Evolutionary conservation across 306 rosid genomes (phyloP).

Genomic region (Prunus mira): DNA sequence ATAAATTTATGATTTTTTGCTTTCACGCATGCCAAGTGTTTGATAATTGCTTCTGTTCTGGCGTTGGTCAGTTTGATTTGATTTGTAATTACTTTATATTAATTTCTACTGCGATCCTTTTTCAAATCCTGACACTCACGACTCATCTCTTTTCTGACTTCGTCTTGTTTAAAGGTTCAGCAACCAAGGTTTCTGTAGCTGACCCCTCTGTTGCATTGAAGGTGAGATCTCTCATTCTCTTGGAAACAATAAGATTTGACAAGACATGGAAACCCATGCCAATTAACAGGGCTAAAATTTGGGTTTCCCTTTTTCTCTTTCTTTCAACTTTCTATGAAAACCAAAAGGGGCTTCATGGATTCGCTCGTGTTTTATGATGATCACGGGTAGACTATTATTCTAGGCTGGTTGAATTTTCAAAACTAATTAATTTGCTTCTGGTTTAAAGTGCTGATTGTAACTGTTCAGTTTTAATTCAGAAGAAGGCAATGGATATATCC

Average conservation of each 20-base stretch:
- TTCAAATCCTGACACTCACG: background rate
- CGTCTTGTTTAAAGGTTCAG: slow-evolving; percentile 26
- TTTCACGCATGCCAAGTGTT: slow-evolving; percentile 2
- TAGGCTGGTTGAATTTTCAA: background rate
- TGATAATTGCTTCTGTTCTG: background rate
- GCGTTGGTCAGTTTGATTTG: background rate
- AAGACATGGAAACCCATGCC: background rate
- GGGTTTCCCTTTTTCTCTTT: background rate
- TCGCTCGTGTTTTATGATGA: background rate
- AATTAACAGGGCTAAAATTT: background rate
- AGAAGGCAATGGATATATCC: slow-evolving; percentile 63
- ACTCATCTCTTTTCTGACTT: background rate
- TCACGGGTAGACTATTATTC: background rate
- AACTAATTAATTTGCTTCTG: background rate
- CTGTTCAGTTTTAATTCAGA: slow-evolving; percentile 64
- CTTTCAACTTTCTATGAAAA: background rate
- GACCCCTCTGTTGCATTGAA: slow-evolving; percentile 51
- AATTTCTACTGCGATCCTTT: background rate
- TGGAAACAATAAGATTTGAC: background rate
- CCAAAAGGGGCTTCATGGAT: background rate
- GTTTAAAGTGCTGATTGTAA: slow-evolving; percentile 53
- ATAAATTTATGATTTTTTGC: background rate
- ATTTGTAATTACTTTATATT: background rate
- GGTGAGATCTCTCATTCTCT: slow-evolving; percentile 46
- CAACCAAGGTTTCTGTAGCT: slow-evolving; percentile 30